A percentile compares a stretch with the other conserved stretches of the same genome.
Evolutionary conservation across 2,329 filamentous ascomycete genomes (phyloP).

Genomic region (Neofusicoccum kwambonambiense): DNA sequence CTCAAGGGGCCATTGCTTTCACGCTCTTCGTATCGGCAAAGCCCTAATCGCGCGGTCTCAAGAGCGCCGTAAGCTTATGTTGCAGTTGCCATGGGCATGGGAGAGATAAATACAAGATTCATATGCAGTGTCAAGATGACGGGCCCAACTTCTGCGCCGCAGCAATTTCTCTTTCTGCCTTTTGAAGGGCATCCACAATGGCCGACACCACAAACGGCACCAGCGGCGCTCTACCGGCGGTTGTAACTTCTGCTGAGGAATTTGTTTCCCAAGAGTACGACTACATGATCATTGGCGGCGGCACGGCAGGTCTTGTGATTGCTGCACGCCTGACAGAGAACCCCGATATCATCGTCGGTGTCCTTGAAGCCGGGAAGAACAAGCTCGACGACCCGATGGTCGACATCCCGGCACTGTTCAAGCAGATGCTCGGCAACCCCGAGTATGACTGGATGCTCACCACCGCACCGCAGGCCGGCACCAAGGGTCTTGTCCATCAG

Average conservation of each 20-base stretch:
- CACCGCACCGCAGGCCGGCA: constrained; percentile 28
- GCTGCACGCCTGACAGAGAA: constrained; percentile 28
- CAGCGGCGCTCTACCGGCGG: constrained; percentile 22
- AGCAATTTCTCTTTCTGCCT: too few species aligned
- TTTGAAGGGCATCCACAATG: background rate
- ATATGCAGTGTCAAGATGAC: too few species aligned
- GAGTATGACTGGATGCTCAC: constrained; percentile 38
- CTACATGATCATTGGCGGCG: constrained; percentile 21
- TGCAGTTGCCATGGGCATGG: too few species aligned
- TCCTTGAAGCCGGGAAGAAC: constrained; percentile 23
- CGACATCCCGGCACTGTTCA: constrained; percentile 14
- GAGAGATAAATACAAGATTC: too few species aligned
- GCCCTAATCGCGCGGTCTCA: too few species aligned
- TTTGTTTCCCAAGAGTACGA: background rate
- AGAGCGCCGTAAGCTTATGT: too few species aligned
- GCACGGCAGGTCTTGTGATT: constrained; percentile 21
- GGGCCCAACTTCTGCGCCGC: too few species aligned
- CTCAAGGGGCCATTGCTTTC: too few species aligned
- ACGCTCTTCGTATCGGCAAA: too few species aligned
- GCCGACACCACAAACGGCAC: background rate
- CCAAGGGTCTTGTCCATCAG: background rate
- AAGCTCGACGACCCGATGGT: constrained; percentile 32
- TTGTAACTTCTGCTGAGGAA: background rate
- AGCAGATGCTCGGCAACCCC: constrained; percentile 22
- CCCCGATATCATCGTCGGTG: constrained; percentile 22